Base-by-base conservation (phyloP, 352 stramenopile genomes). In the Halophytophthora batemanensis region DNA sequence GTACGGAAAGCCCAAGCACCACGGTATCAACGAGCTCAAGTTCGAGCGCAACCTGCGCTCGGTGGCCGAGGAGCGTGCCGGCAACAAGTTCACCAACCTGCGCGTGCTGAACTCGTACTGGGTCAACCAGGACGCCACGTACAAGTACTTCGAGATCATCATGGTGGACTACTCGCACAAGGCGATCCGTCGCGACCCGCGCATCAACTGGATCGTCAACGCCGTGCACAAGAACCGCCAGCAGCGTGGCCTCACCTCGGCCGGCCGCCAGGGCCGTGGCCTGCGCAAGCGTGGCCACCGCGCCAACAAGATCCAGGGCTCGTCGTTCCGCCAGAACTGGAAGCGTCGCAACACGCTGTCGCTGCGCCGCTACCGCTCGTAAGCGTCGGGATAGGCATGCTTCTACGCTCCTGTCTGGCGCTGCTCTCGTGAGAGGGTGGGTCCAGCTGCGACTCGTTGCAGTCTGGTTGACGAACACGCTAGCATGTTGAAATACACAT, bases 131-230 rank as follows among this genome's bases (percentile, higher is more conserved):
- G 97, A 99, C 76, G 96, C 97, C 29, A 99, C 97, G 62, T 99
- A 99, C 96, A 99, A 99, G 84, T 99, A 99, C 83, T 99, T 98
- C 64, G 97, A 99, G 87, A 85, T 99, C 63, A 99, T 99, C 78
- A 72, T 98, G 40, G 95, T 99, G 38, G 97, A 99, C 86, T 95
- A 98, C 63, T 88, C 82, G 64, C 97, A 99, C 87, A 93, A 90
- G 68, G 90, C 87, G 55, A 99, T 99, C 82, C 92, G 97, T 71
- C 98, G 98, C 61, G 97, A 99, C 77, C 84, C 97, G 45, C 95
- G 95, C 69, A 99, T 99, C 80, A 99, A 99, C 86, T 99, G 97
- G 97, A 99, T 99, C 85, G 87, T 83, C 59, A 98, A 98, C 77
- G 86, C 96, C 53, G 94, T 98, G 54, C 96, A 99, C 86, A 99